phyloP scores from a whole-genome alignment of 441 rosid species.

The Aquilaria agallochum region DNA sequence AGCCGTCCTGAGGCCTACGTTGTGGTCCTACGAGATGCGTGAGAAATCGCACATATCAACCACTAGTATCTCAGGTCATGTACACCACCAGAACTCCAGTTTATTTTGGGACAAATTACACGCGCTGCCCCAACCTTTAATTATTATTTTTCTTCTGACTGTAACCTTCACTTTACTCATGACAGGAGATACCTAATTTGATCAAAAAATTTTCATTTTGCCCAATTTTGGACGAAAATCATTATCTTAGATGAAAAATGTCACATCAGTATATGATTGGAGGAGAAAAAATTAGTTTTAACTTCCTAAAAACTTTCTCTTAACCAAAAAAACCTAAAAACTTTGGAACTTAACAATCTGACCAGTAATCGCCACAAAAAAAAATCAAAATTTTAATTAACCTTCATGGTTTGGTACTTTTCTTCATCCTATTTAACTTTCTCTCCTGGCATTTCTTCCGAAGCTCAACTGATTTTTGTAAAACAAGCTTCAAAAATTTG shows the following conservation, averaged over 20 bases:
- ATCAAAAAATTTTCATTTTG: too few species aligned
- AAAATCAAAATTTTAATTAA: too few species aligned
- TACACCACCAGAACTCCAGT: neutral
- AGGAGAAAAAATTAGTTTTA: neutral
- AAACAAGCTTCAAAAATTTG: neutral
- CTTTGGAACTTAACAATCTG: neutral
- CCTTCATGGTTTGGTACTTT: too few species aligned
- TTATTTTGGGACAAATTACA: neutral
- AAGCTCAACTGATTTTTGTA: neutral
- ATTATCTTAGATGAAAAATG: too few species aligned
- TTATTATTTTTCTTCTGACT: neutral
- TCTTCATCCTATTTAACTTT: neutral
- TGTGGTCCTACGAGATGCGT: neutral
- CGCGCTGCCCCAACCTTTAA: neutral
- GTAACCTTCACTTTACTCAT: too few species aligned
- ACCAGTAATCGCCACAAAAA: too few species aligned
- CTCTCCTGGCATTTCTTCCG: neutral
- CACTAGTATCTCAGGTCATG: slow-evolving; percentile 1
- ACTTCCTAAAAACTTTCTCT: neutral
- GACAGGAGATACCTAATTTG: too few species aligned
- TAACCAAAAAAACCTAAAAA: neutral
- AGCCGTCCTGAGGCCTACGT: neutral
- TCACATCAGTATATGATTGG: too few species aligned
- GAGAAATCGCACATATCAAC: neutral
- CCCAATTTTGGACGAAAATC: too few species aligned